Evolutionary conservation across 2,329 filamentous ascomycete genomes (phyloP), one percentile per base, ranked within the genome.

Genomic region (Curvularia spicifera): DNA sequence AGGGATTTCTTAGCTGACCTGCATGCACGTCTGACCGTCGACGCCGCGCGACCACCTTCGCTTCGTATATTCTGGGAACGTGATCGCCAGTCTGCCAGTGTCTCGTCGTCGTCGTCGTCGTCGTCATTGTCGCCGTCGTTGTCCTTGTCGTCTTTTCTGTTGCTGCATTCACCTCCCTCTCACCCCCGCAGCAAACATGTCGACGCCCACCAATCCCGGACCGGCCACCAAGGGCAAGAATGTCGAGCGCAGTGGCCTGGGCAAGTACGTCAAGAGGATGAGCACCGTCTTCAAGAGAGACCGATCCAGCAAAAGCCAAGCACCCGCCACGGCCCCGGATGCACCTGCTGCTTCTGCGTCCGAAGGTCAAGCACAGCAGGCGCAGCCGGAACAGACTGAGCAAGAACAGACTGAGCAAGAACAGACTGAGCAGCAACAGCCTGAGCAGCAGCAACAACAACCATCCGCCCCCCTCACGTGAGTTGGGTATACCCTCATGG

Each of bases 231-330:
- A 54, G 56, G 42, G 33, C 44, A 69, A 72, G 40, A 66, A 67
- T 33, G 63, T 48, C 20, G 69, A 75, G 40, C 70, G 71, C 33
- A 67, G 73, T 47, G 72, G 70, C 55, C 53, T 77, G 66, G 73
- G 73, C 9, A 77, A 74, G 60, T 78, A 77, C 51, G 72, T 78
- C 44, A 77, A 77, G 73, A 66, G 74, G 51, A 76, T 78, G 70
- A 73, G 73, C 65, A 76, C 71, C 45, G 74, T 77, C 10, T 76
- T 77, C 66, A 73, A 71, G 71, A 66, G 70, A 51, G 72, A 73
- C 18, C 72, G 69, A 53, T 61, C 73, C 35, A 65, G 24, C 61
- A 73, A 67, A 56, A 63, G 37, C 46, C 45, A 48, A 15, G 29
- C 29, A 31, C 33, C 57, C 31, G 29, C 53, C 18, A 3, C 45